These are phyloP conservation scores for Aspergillus spinulosporus DNA, from an alignment of 2,329 filamentous ascomycete species.

Conservation along the genomic window DNA sequence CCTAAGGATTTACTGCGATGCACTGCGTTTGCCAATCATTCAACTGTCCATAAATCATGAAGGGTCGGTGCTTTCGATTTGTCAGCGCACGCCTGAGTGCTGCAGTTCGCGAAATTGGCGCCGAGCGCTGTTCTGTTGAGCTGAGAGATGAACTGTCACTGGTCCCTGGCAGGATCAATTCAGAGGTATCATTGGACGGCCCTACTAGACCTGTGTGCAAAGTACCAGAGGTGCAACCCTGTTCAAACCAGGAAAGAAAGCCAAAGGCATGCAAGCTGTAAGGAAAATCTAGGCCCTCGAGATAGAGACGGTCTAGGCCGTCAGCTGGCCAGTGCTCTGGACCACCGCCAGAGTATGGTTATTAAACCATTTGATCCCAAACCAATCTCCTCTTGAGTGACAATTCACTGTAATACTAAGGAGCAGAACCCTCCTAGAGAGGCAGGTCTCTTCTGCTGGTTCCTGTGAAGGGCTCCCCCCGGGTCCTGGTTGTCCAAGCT, in stretches of 20 bases:
- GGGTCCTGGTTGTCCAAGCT: no score
- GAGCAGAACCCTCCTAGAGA: no score
- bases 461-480: no score
- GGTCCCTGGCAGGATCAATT: not conserved
- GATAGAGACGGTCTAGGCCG: not conserved
- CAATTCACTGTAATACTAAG: no score
- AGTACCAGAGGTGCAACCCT: not conserved
- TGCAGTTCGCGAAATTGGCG: not conserved
- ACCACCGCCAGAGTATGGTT: no score
- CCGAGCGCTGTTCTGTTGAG: not conserved
- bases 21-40: no score
- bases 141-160: not conserved
- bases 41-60: no score
- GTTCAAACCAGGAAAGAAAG: not conserved
- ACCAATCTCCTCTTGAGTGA: no score
- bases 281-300: not conserved
- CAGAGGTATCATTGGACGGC: not conserved
- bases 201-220: not conserved
- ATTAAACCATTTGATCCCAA: no score
- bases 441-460: no score
- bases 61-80: no score
- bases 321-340: not conserved
- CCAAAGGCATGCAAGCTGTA: not conserved
- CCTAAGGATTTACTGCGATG: no score
- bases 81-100: not conserved